phyloP scores from a whole-genome alignment of 345 rosid genomes.

The Aurinia saxatilis region DNA sequence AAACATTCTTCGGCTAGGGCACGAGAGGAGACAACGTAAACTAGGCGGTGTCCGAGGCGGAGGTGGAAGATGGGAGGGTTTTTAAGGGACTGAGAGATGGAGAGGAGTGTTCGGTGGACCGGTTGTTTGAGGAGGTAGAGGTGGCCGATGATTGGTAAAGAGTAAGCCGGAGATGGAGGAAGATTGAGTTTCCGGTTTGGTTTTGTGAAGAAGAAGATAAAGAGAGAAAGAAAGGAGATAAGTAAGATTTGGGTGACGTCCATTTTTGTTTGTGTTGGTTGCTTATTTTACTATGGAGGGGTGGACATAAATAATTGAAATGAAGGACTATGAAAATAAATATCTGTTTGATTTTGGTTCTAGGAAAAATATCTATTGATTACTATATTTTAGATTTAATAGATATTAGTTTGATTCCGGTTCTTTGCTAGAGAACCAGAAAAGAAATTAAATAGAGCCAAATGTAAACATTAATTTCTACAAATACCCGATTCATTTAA shows the following conservation, averaged over 20 bases:
- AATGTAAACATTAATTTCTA: too few relatives aligned
- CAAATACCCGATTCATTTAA: too few relatives aligned
- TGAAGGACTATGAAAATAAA: too few relatives aligned
- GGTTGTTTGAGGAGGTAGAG: conserved; percentile 24
- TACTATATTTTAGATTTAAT: too few relatives aligned
- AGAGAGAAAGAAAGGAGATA: not conserved
- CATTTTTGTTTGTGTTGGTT: not conserved
- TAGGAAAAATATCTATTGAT: too few relatives aligned
- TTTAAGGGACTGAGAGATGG: conserved; percentile 26
- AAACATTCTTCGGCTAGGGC: conserved; percentile 43
- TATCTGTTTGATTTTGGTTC: too few relatives aligned
- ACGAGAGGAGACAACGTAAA: conserved; percentile 35
- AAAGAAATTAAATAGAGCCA: too few relatives aligned
- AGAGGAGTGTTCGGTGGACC: conserved; percentile 1
- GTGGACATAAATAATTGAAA: too few relatives aligned
- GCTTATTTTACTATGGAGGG: too few relatives aligned
- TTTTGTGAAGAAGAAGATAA: conserved; percentile 6
- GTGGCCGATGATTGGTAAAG: conserved; percentile 26
- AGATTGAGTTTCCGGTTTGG: conserved; percentile 16
- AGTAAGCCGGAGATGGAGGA: conserved; percentile 41
- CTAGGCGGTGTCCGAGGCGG: conserved; percentile 35
- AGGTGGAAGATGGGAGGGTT: conserved; percentile 37
- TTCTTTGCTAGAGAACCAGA: too few relatives aligned
- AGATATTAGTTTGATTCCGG: too few relatives aligned
- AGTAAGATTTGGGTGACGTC: not conserved